Conservation (phyloP, 169 alveolate genomes). For the Plasmodium coatneyi region DNA sequence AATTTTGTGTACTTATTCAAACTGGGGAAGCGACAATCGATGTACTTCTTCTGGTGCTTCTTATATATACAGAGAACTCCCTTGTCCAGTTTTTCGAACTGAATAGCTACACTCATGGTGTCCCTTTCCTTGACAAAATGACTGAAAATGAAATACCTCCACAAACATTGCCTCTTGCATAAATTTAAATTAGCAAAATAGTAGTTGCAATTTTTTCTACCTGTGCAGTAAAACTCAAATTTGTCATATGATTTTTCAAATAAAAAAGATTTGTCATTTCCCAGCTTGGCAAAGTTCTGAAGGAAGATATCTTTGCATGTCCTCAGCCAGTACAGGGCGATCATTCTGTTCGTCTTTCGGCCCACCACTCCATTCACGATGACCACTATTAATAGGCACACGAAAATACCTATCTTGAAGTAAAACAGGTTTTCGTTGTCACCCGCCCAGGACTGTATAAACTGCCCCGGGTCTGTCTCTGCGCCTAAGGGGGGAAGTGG, state of each 20-base stretch:
- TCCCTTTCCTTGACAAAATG: slow-evolving; percentile 43
- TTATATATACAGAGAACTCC: slow-evolving; percentile 47
- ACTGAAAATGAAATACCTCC: slow-evolving; percentile 61
- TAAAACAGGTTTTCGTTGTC: slow-evolving; percentile 61
- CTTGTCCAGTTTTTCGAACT: slow-evolving; percentile 58
- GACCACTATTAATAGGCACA: background rate
- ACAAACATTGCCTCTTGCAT: slow-evolving; percentile 56
- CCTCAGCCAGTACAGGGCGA: slow-evolving; percentile 67
- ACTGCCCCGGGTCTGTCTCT: background rate
- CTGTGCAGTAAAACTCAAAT: slow-evolving; percentile 63
- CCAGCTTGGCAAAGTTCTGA: slow-evolving; percentile 51
- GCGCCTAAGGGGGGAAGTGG: background rate
- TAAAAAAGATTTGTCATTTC: slow-evolving; percentile 69
- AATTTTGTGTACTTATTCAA: slow-evolving; percentile 56
- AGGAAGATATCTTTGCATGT: slow-evolving; percentile 59
- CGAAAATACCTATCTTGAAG: slow-evolving; percentile 6
- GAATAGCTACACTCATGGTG: slow-evolving; percentile 34
- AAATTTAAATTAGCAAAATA: slow-evolving; percentile 49
- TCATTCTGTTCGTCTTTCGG: slow-evolving; percentile 26
- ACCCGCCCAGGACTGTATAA: slow-evolving; percentile 31
- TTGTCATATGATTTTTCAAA: slow-evolving; percentile 62
- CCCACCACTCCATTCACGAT: slow-evolving; percentile 50
- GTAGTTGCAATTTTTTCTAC: slow-evolving; percentile 66
- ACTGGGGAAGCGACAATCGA: slow-evolving; percentile 39
- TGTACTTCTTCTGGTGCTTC: slow-evolving; percentile 39